Base-by-base conservation (phyloP, 768 basidiomycete species). In the Auriculariales sp. region DNA sequence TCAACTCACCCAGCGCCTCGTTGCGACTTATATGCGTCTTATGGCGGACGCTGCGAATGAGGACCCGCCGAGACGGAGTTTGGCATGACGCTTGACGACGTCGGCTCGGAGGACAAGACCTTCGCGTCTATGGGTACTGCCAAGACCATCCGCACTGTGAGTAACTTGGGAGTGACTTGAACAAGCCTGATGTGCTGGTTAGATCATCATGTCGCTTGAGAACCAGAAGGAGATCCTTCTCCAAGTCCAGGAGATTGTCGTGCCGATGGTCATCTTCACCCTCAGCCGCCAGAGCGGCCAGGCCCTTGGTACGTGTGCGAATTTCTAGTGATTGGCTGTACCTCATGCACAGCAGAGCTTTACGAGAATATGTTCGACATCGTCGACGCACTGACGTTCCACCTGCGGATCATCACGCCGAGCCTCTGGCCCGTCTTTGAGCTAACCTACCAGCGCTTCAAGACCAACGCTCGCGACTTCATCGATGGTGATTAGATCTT, bases 391-490 rank as follows among this genome's bases (percentile, higher is more conserved):
- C 66, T 93, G 51, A 88, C 88, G 0, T 93, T 87, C 73, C 86
- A 80, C 63, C 72, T 83, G 50, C 77, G 78, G 53, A 62, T 71
- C 49, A 81, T 94, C 58, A 77, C 84, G 32, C 79, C 84, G 0
- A 75, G 71, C 56, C 82, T 93, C 82, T 93, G 90, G 91, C 80
- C 77, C 9, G 71, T 93, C 30, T 87, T 88, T 54, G 87, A 91
- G 65, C 64, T 79, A 54, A 91, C 84, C 0, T 90, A 89, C 64
- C 71, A 72, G 46, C 66, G 86, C 17, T 88, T 93, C 78, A 89
- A 88, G 63, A 69, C 73, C 14, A 83, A 87, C 28, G 88, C 86
- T 14, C 67, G 83, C 32, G 88, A 91, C 64, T 93, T 88, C 71
- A 70, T 93, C 49, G 86, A 91, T 56, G 89, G 89, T 83, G 47